Percentiles rank a stretch among this genome's conserved stretches.
Evolutionary conservation across 768 basidiomycete genomes (phyloP).

Genomic region (Termitomyces sp.): DNA sequence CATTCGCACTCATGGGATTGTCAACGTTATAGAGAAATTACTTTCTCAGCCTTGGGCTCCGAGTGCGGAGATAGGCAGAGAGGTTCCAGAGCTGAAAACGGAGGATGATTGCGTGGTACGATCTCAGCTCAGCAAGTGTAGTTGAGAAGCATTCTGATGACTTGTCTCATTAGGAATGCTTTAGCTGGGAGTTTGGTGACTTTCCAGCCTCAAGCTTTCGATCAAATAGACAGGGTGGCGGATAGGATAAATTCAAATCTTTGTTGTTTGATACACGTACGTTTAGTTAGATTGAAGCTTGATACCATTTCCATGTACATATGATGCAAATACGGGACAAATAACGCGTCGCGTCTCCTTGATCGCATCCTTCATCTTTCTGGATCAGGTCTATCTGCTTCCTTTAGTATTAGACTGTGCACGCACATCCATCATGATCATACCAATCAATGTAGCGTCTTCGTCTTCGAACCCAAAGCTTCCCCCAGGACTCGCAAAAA

Average conservation of each 20-base stretch:
- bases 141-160: background rate
- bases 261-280: background rate
- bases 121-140: background rate
- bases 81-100: conserved; percentile 51
- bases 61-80: conserved; percentile 54
- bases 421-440: conserved; percentile 47
- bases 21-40: conserved; percentile 71
- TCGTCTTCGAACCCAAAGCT: conserved; percentile 41
- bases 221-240: background rate
- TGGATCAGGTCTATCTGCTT: background rate
- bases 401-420: background rate
- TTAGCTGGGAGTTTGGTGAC: conserved; percentile 67
- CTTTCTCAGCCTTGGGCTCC: conserved; percentile 70
- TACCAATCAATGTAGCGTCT: conserved; percentile 51
- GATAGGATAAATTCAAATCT: conserved; percentile 2
- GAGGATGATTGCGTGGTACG: conserved; percentile 75
- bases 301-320: background rate
- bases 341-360: conserved; percentile 16
- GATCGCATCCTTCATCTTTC: background rate
- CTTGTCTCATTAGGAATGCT: conserved; percentile 51
- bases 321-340: conserved; percentile 8
- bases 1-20: conserved; percentile 77
- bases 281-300: background rate
- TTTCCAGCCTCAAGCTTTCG: conserved; percentile 8
- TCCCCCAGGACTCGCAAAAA: conserved; percentile 60